These are phyloP conservation scores for Sclerotinia subarctica DNA, from an alignment of 2,329 filamentous ascomycete genomes.

Conservation along the genomic window DNA sequence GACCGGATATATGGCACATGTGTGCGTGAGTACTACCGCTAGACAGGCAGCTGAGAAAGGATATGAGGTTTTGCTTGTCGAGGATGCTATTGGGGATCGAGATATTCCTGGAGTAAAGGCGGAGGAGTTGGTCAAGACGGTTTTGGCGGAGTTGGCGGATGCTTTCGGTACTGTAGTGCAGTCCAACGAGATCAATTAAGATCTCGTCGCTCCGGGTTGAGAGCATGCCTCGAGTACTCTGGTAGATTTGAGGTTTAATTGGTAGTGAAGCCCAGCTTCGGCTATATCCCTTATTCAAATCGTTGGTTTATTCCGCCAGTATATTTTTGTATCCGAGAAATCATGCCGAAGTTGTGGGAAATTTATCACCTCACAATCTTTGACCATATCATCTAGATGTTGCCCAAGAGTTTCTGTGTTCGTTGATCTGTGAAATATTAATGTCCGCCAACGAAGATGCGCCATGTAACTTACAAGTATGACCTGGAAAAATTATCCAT, in stretches of 20 bases:
- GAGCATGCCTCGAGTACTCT: neutral
- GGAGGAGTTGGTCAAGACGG: conserved; percentile 49
- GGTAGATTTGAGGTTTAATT: neutral
- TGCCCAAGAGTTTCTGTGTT: conserved; percentile 19
- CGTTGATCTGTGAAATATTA: conserved; percentile 22
- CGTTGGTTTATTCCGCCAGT: conserved; percentile 27
- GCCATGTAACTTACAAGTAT: conserved; percentile 26
- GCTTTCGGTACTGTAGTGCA: conserved; percentile 58
- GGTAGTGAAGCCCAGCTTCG: neutral
- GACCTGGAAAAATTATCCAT: conserved; percentile 34
- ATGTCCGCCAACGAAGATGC: neutral
- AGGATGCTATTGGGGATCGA: conserved; percentile 63
- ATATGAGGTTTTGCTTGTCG: conserved; percentile 59
- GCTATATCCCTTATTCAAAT: conserved; percentile 1
- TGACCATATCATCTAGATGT: conserved; percentile 31
- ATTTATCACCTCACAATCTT: conserved; percentile 30
- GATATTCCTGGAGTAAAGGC: conserved; percentile 59
- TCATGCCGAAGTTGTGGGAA: conserved; percentile 37
- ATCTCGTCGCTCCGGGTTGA: neutral
- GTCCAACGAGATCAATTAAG: conserved; percentile 35
- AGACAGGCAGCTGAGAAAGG: conserved; percentile 58
- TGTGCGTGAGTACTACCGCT: conserved; percentile 62
- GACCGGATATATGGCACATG: conserved; percentile 62
- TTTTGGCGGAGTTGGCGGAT: conserved; percentile 59
- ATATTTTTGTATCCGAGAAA: conserved; percentile 38